Evolutionary conservation across 169 alveolate genomes (phyloP).

Genomic region (Neospora caninum): DNA sequence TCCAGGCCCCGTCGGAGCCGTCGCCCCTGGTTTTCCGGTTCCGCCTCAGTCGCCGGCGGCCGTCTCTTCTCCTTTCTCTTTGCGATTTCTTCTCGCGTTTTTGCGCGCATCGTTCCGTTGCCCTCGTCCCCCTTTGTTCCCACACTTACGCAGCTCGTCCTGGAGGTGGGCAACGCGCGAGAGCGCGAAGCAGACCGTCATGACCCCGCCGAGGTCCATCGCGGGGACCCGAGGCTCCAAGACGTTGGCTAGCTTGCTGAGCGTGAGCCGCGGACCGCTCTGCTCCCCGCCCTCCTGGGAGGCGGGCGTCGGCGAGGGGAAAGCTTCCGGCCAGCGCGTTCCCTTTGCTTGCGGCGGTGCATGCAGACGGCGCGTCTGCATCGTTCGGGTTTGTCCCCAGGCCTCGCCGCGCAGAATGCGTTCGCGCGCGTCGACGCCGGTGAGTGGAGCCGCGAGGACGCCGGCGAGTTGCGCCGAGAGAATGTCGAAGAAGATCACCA

Average conservation of each 20-base stretch:
- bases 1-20: too few relatives aligned
- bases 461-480: background rate
- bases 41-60: too few relatives aligned
- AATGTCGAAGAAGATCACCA: slow-evolving; percentile 16
- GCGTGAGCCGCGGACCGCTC: background rate
- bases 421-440: background rate
- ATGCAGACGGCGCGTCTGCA: too few relatives aligned
- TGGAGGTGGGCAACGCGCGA: background rate
- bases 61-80: too few relatives aligned
- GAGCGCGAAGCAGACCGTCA: slow-evolving; percentile 17
- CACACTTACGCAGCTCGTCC: background rate
- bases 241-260: background rate
- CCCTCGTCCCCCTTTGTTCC: background rate
- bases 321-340: too few relatives aligned
- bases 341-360: too few relatives aligned
- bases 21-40: too few relatives aligned
- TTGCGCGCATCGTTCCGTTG: background rate
- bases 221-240: background rate
- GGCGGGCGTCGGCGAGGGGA: too few relatives aligned
- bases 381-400: background rate
- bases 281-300: background rate
- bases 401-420: slow-evolving; percentile 4
- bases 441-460: background rate
- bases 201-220: slow-evolving; percentile 18
- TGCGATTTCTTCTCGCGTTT: too few relatives aligned